Conservation (phyloP, 2,329 filamentous ascomycete genomes). For the Trichoderma harzianum region DNA sequence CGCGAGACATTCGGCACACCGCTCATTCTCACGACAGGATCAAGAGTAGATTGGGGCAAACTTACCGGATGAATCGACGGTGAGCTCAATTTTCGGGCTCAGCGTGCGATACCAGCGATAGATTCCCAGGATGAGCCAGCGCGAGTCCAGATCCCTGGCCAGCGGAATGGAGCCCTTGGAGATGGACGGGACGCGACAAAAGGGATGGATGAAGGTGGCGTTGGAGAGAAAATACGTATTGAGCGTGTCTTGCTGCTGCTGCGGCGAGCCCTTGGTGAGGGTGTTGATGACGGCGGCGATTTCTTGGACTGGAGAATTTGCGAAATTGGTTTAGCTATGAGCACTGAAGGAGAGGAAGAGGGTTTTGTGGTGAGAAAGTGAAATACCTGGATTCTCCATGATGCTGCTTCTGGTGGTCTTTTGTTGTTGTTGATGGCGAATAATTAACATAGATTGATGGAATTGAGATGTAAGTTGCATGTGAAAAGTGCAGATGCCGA, state of each 20-base stretch:
- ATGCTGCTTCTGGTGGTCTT: not conserved
- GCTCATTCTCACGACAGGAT: not conserved
- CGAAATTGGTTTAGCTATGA: not conserved
- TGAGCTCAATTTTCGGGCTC: slow-evolving; percentile 67
- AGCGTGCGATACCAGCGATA: slow-evolving; percentile 85
- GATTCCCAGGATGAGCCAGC: slow-evolving; percentile 64
- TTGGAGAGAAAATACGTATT: slow-evolving; percentile 69
- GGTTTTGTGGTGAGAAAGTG: no score
- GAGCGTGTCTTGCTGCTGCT: slow-evolving; percentile 62
- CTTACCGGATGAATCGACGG: slow-evolving; percentile 57
- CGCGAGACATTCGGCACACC: not conserved
- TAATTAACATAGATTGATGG: not conserved
- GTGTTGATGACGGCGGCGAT: slow-evolving; percentile 63
- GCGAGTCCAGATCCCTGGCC: slow-evolving; percentile 52
- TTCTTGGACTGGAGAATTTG: slow-evolving; percentile 45
- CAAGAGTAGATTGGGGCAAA: not conserved
- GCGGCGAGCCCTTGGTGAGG: slow-evolving; percentile 64
- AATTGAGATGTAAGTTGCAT: not conserved
- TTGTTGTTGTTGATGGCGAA: not conserved
- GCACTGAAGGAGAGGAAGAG: not conserved
- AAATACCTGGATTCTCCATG: slow-evolving; percentile 45
- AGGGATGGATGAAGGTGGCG: slow-evolving; percentile 74
- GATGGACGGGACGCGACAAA: slow-evolving; percentile 65
- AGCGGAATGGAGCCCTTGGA: slow-evolving; percentile 40
- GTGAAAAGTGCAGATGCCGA: not conserved